Evolutionary conservation across 2,329 filamentous ascomycete genomes (phyloP).

Genomic region (Emmonsiellopsis sp.): DNA sequence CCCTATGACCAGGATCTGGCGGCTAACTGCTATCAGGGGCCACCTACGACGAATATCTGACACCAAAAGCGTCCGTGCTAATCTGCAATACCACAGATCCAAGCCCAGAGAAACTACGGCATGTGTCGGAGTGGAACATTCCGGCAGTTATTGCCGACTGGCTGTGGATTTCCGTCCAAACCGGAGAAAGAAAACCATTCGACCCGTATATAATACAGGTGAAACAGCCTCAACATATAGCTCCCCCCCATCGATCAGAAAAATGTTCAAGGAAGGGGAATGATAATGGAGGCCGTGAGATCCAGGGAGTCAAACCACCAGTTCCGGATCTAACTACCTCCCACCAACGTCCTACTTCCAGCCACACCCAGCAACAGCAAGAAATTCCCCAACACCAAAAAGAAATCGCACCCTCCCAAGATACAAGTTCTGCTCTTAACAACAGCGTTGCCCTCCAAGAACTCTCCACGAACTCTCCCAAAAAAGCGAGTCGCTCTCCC

Average conservation of each 20-base stretch:
- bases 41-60: constrained; percentile 68
- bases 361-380: not conserved
- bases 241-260: constrained; percentile 4
- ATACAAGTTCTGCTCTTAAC: not conserved
- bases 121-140: constrained; percentile 64
- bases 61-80: constrained; percentile 61
- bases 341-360: too few relatives aligned
- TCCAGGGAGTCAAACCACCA: too few relatives aligned
- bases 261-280: not conserved
- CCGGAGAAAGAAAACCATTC: constrained; percentile 39
- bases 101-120: constrained; percentile 62
- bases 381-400: not conserved
- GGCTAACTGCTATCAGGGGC: constrained; percentile 45
- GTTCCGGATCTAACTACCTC: too few relatives aligned
- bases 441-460: constrained; percentile 8
- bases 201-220: constrained; percentile 34
- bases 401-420: not conserved
- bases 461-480: constrained; percentile 10
- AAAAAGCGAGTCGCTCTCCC: constrained; percentile 14
- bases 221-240: constrained; percentile 15
- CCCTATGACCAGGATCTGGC: not conserved
- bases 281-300: not conserved
- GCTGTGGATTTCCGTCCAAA: constrained; percentile 71
- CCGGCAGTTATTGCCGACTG: constrained; percentile 74
- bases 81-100: constrained; percentile 52